A percentile compares a stretch with the other conserved stretches of the same genome.
Conservation (phyloP, 2,329 filamentous ascomycete species). For the Fusarium palustre region DNA sequence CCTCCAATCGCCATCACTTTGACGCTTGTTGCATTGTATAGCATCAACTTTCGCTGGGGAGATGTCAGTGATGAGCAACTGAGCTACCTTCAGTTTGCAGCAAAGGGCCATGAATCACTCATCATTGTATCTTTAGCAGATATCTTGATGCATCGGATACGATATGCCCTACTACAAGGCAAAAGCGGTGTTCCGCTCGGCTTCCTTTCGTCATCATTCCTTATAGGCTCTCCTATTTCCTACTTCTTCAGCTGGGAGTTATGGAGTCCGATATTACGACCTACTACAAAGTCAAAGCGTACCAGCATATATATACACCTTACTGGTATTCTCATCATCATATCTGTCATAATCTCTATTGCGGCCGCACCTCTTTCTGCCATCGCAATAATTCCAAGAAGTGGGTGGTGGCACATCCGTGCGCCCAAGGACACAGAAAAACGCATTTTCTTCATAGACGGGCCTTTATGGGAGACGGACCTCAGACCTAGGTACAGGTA, state of each 20-base stretch:
- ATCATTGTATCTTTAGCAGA: not conserved
- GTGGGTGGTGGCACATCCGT: not conserved
- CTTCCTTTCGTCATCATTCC: not conserved
- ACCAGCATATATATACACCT: not conserved
- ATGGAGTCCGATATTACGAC: not conserved
- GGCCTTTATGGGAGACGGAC: not conserved
- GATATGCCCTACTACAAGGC: not conserved
- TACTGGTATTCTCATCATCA: not conserved
- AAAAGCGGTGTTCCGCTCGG: not conserved
- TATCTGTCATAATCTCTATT: not conserved
- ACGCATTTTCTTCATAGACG: not conserved
- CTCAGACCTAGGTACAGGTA: too few relatives aligned
- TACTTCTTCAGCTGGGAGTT: not conserved
- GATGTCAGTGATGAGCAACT: not conserved
- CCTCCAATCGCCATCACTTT: not conserved
- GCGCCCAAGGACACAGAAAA: not conserved
- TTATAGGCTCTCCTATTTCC: not conserved
- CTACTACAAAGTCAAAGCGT: not conserved
- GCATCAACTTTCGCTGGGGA: not conserved
- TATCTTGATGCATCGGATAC: not conserved
- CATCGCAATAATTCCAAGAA: not conserved
- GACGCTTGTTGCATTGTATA: not conserved
- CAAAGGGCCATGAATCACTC: not conserved
- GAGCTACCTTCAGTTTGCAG: not conserved
- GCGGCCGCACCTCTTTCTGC: not conserved